Base-by-base conservation (phyloP, 78 protist species). In the Capsaspora owczarzaki region DNA sequence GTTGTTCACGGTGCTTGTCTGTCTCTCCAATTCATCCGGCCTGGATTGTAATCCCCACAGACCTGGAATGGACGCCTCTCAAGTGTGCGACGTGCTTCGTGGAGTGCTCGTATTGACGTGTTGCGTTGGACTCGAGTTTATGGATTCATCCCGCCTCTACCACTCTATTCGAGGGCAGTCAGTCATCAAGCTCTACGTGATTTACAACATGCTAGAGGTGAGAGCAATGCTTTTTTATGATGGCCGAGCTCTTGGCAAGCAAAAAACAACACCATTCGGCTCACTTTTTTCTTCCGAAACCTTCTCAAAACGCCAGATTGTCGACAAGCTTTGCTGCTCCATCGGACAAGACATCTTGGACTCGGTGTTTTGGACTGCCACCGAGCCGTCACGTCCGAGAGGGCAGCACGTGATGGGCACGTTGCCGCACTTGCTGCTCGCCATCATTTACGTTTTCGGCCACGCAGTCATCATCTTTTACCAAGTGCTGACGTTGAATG, bases 281-380 rank as follows among this genome's bases (percentile, higher is more conserved):
- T 49, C 56, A 20, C 16, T 16, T 49, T 49, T 10, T 49, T 10
- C 56, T 49, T 49, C 56, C 56, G 16, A 49, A 49, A 16, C 56
- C 56, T 20, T 20, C 10, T 20, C 56, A 49, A 49, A 49, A 49
- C 10, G 12, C 4, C 29, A 37, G 68, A 29, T 89, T 19, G 75
- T 92, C 81, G 95, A 89, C 80, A 83, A 79, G 78, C 75, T 90
- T 12, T 89, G 88, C 69, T 46, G 88, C 38, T 74, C 92, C 31
- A 72, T 92, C 38, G 96, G 96, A 2, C 97, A 89, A 61, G 96
- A 94, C 74, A 61, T 89, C 23, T 76, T 94, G 46, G 94, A 92
- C 31, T 31, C 91, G 19, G 79, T 93, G 56, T 90, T 49, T 74
- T 79, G 79, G 81, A 35, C 81, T 5, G 78, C 76, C 35, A n/a